Percentiles rank a stretch among this genome's conserved stretches.
Evolutionary conservation across 768 basidiomycete species (phyloP).

Genomic region (Boletales sp.): DNA sequence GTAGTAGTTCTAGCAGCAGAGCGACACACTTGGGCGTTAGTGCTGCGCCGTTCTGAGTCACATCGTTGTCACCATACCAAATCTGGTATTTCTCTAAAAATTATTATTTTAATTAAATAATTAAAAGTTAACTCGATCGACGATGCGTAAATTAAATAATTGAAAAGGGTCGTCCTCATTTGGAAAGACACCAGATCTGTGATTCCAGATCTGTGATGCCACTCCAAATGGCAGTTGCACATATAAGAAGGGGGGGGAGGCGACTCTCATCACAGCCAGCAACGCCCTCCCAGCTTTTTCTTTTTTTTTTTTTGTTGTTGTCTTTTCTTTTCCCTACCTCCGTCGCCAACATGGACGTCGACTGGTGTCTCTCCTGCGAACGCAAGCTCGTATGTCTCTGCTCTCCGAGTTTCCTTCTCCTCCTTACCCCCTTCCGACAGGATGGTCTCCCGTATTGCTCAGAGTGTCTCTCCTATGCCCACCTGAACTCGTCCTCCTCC

Average conservation of each 20-base stretch:
- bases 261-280: neutral
- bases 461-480: slow-evolving; percentile 34
- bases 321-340: neutral
- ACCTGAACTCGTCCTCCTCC: slow-evolving; percentile 31
- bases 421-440: slow-evolving; percentile 10
- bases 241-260: slow-evolving; percentile 25
- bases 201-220: slow-evolving; percentile 12
- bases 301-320: slow-evolving; percentile 17
- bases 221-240: slow-evolving; percentile 22
- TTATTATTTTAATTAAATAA: neutral
- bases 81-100: neutral
- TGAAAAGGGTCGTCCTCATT: slow-evolving; percentile 23
- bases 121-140: slow-evolving; percentile 26
- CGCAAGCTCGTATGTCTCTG: slow-evolving; percentile 48
- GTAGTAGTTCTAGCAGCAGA: slow-evolving; percentile 7
- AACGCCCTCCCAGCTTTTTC: slow-evolving; percentile 10
- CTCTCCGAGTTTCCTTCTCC: neutral
- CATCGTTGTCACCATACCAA: slow-evolving; percentile 7
- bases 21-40: slow-evolving; percentile 7
- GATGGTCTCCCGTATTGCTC: slow-evolving; percentile 52
- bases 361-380: slow-evolving; percentile 70
- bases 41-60: slow-evolving; percentile 20
- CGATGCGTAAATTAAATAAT: slow-evolving; percentile 34
- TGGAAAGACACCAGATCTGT: slow-evolving; percentile 16
- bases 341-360: slow-evolving; percentile 48